Evolutionary conservation across 2,329 filamentous ascomycete genomes (phyloP), one percentile per base, ranked within the genome.

Genomic region (Trichoderma koningii): DNA sequence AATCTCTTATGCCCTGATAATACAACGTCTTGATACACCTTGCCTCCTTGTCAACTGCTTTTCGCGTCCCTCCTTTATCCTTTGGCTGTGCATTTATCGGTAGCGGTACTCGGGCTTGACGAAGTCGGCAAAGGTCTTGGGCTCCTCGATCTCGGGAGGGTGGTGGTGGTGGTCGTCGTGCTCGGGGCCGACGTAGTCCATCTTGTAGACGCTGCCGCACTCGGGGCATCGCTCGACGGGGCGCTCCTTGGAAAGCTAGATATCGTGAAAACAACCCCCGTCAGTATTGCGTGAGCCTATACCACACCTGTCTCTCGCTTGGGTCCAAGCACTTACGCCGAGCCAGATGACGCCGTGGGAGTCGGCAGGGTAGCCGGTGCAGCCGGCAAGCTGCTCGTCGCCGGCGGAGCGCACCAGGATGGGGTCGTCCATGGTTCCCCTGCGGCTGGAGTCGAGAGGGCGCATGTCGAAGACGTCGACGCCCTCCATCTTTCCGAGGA

Each of bases 401-500:
- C 95, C 95, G 72, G 90, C 93, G 70, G 93, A 93, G 81, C 89
- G 90, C 79, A 99, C 93, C 64, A 89, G 76, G 77, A 99, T 96
- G 72, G 95, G 95, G 82, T 97, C 84, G 70, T 96, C 86, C 75
- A 97, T 79, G 67, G 95, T 98, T 91, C 94, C 94, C 80, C 86
- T 87, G 76, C 95, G 89, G 79, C 90, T 95, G 69, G 94, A 85
- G 79, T 98, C 95, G 73, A 99, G 87, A 69, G 95, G 95, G 80
- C 88, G 89, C 95, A 98, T 97, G 83, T 99, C 93, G 83, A 99
- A 99, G 78, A 98, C 85, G 77, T 99, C 95, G 74, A 97, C 84
- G 71, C 95, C 93, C 85, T 98, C 92, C 90, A 98, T 97, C 88
- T 99, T 99, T 82, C 95, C 95, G 78, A 99, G 85, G 76, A 99